Evolutionary conservation across 139 green algal genomes (phyloP).

Genomic region (Ulvella scutata): DNA sequence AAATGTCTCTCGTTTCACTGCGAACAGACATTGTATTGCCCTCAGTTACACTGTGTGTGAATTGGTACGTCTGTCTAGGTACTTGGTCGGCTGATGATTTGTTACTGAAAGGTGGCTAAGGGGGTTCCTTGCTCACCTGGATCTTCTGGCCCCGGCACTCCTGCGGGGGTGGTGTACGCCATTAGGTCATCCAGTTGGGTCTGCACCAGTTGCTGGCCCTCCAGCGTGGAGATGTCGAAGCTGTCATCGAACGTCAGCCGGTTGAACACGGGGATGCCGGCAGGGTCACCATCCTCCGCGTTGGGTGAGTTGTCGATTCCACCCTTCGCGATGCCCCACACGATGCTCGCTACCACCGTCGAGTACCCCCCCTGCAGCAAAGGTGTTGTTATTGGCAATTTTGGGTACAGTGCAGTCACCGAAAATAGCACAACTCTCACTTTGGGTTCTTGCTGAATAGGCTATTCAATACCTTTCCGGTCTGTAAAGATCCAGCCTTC

Average conservation of each 20-base stretch:
- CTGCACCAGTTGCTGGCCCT: background rate
- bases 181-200: background rate
- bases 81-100: no score
- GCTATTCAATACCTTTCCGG: no score
- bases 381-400: background rate
- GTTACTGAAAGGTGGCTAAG: no score
- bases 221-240: background rate
- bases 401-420: background rate
- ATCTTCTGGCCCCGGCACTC: no score
- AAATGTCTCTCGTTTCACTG: no score
- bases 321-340: background rate
- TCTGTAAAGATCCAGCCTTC: no score
- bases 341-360: background rate
- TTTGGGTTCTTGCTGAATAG: no score
- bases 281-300: background rate
- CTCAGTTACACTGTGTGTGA: no score
- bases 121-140: no score
- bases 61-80: no score
- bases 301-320: background rate
- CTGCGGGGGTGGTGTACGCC: no score
- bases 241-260: background rate
- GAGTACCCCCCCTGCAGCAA: background rate
- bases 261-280: background rate
- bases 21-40: no score
- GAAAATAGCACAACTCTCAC: background rate